Conservation (phyloP, 148 eudicot species). For the Beta vulgaris region DNA sequence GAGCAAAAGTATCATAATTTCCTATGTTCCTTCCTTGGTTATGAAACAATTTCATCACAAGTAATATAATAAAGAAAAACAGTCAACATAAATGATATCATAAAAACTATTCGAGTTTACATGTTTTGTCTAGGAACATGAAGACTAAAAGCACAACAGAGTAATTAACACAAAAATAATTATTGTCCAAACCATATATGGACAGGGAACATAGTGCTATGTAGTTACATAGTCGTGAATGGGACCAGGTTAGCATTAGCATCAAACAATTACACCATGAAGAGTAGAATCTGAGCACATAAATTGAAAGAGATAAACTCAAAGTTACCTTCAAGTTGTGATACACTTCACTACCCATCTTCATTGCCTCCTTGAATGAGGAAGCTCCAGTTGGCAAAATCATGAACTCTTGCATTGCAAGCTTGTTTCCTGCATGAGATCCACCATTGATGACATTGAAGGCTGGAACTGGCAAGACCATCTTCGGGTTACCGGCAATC, state of each 20-base stretch:
- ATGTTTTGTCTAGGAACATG: too few relatives aligned
- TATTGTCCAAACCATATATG: too few relatives aligned
- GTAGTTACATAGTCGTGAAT: not conserved
- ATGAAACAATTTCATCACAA: too few relatives aligned
- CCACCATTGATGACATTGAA: constrained; percentile 99
- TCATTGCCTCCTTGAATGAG: constrained; percentile 90
- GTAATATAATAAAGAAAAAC: too few relatives aligned
- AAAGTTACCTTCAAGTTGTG: constrained; percentile 77
- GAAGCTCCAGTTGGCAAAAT: constrained; percentile 92
- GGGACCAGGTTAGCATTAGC: not conserved
- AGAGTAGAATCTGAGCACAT: not conserved
- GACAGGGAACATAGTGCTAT: too few relatives aligned
- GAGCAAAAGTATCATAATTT: too few relatives aligned
- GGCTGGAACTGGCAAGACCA: constrained; percentile 97
- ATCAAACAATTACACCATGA: not conserved
- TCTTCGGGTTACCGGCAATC: constrained; percentile 85
- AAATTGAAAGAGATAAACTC: not conserved
- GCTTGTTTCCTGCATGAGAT: constrained; percentile 98
- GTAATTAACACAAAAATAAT: too few relatives aligned
- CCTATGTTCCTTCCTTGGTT: too few relatives aligned
- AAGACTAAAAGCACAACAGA: too few relatives aligned
- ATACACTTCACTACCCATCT: constrained; percentile 97
- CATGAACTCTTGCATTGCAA: constrained; percentile 99
- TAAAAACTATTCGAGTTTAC: too few relatives aligned
- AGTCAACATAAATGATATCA: too few relatives aligned